Percentiles rank a stretch among this genome's conserved stretches.
Conservation (phyloP, 345 rosid genomes). For the Pseudoturritis turrita region DNA sequence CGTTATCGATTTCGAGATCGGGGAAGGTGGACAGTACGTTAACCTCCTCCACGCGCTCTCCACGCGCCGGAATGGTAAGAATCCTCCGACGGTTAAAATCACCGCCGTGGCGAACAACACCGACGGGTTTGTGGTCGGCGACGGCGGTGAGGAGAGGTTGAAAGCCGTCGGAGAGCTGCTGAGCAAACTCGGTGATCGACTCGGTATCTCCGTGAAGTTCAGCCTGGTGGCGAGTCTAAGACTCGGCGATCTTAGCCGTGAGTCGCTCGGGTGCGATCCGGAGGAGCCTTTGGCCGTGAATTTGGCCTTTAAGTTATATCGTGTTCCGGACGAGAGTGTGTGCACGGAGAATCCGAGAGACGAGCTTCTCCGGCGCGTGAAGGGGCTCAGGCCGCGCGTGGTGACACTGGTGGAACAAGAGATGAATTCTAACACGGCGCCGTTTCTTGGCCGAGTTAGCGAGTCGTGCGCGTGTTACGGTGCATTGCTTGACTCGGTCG, state of each 20-base stretch:
- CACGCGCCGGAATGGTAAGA: slow-evolving; percentile 31
- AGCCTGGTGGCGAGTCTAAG: slow-evolving; percentile 35
- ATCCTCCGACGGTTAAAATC: slow-evolving; percentile 39
- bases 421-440: slow-evolving; percentile 65
- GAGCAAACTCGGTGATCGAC: slow-evolving; percentile 35
- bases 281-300: slow-evolving; percentile 75
- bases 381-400: slow-evolving; percentile 62
- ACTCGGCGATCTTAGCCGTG: slow-evolving; percentile 56
- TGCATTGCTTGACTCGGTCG: slow-evolving; percentile 76
- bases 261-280: slow-evolving; percentile 58
- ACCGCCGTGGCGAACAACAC: slow-evolving; percentile 53
- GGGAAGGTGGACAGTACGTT: slow-evolving; percentile 71
- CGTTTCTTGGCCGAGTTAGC: slow-evolving; percentile 54
- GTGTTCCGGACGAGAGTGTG: slow-evolving; percentile 89
- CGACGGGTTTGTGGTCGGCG: slow-evolving; percentile 2
- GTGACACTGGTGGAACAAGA: slow-evolving; percentile 80
- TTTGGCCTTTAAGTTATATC: slow-evolving; percentile 68
- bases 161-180: slow-evolving; percentile 42
- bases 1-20: slow-evolving; percentile 79
- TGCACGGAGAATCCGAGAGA: slow-evolving; percentile 83
- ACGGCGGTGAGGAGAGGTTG: slow-evolving; percentile 47
- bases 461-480: slow-evolving; percentile 60
- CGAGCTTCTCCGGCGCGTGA: slow-evolving; percentile 88
- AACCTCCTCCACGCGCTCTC: slow-evolving; percentile 68
- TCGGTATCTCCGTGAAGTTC: slow-evolving; percentile 49